phyloP scores from a whole-genome alignment of 306 rosid genomes.

The Dryas drummondii region DNA sequence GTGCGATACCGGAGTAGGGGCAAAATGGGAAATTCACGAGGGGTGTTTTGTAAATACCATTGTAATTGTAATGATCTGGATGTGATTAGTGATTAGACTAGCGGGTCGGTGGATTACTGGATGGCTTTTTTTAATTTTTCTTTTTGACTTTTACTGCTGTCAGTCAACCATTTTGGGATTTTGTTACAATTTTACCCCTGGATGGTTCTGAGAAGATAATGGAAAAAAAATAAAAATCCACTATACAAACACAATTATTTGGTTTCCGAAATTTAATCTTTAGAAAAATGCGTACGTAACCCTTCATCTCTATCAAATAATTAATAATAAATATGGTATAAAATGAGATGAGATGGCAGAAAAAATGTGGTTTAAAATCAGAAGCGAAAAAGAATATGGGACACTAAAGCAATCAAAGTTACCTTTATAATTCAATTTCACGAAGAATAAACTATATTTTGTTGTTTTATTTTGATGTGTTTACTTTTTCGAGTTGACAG shows the following conservation, averaged over 20 bases:
- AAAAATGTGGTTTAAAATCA: no score
- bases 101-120: background rate
- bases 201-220: slow-evolving; percentile 1
- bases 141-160: background rate
- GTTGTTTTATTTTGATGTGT: no score
- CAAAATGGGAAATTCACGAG: slow-evolving; percentile 28
- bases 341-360: no score
- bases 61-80: slow-evolving; percentile 16
- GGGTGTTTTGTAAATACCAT: slow-evolving; percentile 20
- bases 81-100: slow-evolving; percentile 2
- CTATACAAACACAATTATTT: background rate
- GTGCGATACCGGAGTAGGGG: slow-evolving; percentile 73
- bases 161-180: slow-evolving; percentile 7
- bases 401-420: no score
- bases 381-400: no score
- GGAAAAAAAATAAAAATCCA: background rate
- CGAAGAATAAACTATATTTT: no score
- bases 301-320: background rate
- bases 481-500: no score
- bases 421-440: no score
- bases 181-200: slow-evolving; percentile 30
- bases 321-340: no score
- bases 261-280: background rate
- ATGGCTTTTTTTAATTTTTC: slow-evolving; percentile 2
- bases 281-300: background rate